phyloP scores from a whole-genome alignment of 1,284 basidiomycete species.

The Papiliotrema flavescens region DNA sequence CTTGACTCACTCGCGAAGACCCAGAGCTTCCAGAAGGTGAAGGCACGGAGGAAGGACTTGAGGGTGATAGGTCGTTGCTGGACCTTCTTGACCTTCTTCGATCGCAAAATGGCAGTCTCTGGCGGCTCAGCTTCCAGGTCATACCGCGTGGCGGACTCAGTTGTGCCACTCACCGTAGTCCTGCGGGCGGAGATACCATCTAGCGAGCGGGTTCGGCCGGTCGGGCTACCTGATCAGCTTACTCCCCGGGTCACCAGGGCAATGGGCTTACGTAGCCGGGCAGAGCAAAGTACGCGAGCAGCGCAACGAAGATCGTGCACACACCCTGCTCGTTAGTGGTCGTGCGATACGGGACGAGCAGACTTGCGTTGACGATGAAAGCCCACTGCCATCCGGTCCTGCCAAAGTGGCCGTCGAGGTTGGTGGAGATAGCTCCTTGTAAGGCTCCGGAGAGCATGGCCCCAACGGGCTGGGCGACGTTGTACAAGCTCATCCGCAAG shows the following conservation, averaged over 20 bases:
- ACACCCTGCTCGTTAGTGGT: not conserved
- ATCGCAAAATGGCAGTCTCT: not conserved
- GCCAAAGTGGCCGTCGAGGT: slow-evolving; percentile 50
- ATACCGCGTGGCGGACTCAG: not conserved
- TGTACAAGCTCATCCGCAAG: not conserved
- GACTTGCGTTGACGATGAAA: no score
- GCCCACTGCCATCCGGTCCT: slow-evolving; percentile 53
- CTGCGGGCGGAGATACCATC: not conserved
- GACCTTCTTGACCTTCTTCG: not conserved
- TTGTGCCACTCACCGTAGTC: not conserved
- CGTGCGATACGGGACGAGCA: no score
- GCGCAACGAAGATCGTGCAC: not conserved
- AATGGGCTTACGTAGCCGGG: not conserved
- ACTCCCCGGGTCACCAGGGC: no score
- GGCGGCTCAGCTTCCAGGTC: not conserved
- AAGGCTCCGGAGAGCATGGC: slow-evolving; percentile 15
- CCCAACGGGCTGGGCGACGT: not conserved
- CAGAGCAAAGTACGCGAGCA: not conserved
- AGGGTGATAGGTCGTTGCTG: not conserved
- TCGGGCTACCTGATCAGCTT: not conserved
- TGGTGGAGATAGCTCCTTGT: slow-evolving; percentile 50
- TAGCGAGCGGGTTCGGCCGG: not conserved
- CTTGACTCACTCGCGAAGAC: not conserved
- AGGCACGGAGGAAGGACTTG: not conserved
- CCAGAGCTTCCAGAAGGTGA: not conserved